A percentile compares a stretch with the other conserved stretches of the same genome.
Conservation (phyloP, 768 basidiomycete genomes). For the Kwoniella mangroviensis region DNA sequence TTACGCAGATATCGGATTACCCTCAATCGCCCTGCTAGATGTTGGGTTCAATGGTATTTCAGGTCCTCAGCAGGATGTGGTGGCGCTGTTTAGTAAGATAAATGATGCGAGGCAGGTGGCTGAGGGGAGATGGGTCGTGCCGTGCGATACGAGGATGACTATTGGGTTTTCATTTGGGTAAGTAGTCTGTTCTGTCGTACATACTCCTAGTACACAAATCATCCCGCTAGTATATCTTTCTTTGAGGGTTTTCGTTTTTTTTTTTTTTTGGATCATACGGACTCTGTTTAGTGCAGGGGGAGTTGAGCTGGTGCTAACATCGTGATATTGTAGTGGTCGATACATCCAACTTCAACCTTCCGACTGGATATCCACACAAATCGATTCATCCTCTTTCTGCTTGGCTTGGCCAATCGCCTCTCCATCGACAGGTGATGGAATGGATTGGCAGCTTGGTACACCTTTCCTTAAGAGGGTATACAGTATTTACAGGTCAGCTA, state of each 20-base stretch:
- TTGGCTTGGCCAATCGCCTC: conserved; percentile 53
- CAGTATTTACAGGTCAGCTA: conserved; percentile 48
- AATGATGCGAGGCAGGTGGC: conserved; percentile 47
- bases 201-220: not conserved
- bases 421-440: conserved; percentile 48
- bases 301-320: not conserved
- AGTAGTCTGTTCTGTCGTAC: conserved; percentile 9
- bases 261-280: too few relatives aligned
- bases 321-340: conserved; percentile 21
- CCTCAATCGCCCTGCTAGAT: conserved; percentile 49
- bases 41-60: conserved; percentile 53
- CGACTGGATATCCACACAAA: conserved; percentile 54
- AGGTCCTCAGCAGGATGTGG: conserved; percentile 53
- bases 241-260: too few relatives aligned
- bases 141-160: conserved; percentile 51
- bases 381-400: conserved; percentile 41
- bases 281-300: too few relatives aligned
- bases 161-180: conserved; percentile 54
- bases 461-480: conserved; percentile 52
- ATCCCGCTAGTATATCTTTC: too few relatives aligned
- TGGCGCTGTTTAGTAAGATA: conserved; percentile 43
- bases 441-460: conserved; percentile 56
- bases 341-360: conserved; percentile 50
- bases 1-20: conserved; percentile 35
- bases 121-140: conserved; percentile 51